Conservation (phyloP, 768 basidiomycete genomes). For the Astraeus odoratus region DNA sequence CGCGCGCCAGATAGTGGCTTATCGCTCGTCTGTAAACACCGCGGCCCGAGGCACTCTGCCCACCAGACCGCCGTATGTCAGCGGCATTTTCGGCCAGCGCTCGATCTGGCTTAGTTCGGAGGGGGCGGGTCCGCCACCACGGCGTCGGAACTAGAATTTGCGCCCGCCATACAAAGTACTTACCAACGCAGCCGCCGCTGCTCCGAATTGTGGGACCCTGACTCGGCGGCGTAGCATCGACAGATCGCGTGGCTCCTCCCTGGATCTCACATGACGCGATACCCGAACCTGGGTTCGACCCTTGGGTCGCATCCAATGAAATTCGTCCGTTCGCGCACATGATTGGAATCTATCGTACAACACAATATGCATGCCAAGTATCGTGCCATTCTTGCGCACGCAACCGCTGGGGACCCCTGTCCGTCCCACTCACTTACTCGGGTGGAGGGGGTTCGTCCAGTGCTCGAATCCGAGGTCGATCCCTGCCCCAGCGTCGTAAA, state of each 20-base stretch:
- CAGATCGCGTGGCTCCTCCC: background rate
- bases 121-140: background rate
- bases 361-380: background rate
- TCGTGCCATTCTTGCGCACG: background rate
- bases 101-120: background rate
- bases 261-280: background rate
- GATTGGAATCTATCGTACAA: background rate
- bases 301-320: no score
- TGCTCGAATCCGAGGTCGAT: constrained; percentile 68
- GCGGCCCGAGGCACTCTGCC: background rate
- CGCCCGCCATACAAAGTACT: background rate
- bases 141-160: no score
- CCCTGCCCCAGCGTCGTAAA: constrained; percentile 33
- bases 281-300: background rate
- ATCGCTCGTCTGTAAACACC: background rate
- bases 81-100: no score
- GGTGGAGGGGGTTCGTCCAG: constrained; percentile 34
- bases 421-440: constrained; percentile 3
- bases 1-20: no score
- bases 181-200: background rate
- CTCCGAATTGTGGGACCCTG: background rate
- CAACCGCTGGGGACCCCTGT: background rate
- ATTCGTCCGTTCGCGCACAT: no score
- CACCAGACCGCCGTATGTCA: no score
- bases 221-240: no score